Evolutionary conservation across 2,329 filamentous ascomycete genomes (phyloP), one percentile per base, ranked within the genome.

Genomic region (Sarocladium strictum): DNA sequence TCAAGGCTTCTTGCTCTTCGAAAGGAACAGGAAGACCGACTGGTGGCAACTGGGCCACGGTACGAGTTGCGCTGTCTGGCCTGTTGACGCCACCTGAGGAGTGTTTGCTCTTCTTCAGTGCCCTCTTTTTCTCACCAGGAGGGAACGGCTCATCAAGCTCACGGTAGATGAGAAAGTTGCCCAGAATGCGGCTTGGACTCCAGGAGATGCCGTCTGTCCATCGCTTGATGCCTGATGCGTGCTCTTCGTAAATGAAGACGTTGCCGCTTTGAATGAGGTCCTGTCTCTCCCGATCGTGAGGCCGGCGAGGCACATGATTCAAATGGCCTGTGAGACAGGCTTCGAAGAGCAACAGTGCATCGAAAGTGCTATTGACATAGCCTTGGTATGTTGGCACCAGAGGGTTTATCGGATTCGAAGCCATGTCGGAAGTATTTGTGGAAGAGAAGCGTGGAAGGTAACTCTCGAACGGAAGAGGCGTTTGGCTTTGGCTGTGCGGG

Each of bases 191-290:
- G 68, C 86, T 95, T 0, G 92, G 92, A 61, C 89, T 95, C 92
- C 92, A 97, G 6, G 87, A 86, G 11, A 93, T 83, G 14, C 92
- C 91, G 62, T 97, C 92, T 0, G 91, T 96, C 92, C 92, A 97
- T 55, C 92, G 80, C 73, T 95, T 95, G 72, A 96, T 96, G 4
- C 90, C 90, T 0, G 91, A 95, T 0, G 89, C 86, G 58, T 90
- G 86, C 67, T 96, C 90, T 64, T 96, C 90, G 68, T 96, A 97
- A 60, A 96, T 89, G 70, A 96, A 94, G 47, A 96, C 82, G 60
- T 87, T 87, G 33, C 92, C 92, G 61, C 90, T 95, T 60, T 81
- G 81, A 65, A 96, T 94, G 53, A 96, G 80, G 19, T 83, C 78
- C 23, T 78, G 76, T 53, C 91, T 81, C 70, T 96, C 92, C 53